Conservation (phyloP, 306 rosid genomes). For the Cotoneaster glaucophyllus region DNA sequence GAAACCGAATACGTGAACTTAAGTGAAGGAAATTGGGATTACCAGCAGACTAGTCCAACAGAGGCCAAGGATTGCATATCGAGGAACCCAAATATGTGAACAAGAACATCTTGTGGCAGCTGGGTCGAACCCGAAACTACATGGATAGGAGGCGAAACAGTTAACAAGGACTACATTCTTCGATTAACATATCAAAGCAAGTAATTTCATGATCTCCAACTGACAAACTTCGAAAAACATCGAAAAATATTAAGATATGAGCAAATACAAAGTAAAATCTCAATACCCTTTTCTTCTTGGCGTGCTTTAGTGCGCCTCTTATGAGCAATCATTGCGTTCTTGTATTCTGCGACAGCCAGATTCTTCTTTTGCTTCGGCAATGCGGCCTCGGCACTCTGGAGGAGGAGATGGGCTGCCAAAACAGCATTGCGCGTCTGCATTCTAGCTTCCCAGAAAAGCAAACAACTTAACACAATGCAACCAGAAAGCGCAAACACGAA, state of each 20-base stretch:
- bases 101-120: slow-evolving; percentile 64
- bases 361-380: slow-evolving; percentile 77
- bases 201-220: background rate
- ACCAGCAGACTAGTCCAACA: slow-evolving; percentile 63
- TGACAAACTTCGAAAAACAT: background rate
- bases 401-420: slow-evolving; percentile 56
- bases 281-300: slow-evolving; percentile 51
- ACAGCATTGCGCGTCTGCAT: slow-evolving; percentile 59
- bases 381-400: slow-evolving; percentile 59
- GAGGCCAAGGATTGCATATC: slow-evolving; percentile 62
- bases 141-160: background rate
- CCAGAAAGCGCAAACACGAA: background rate
- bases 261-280: background rate
- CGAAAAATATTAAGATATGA: background rate
- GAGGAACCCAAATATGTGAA: slow-evolving; percentile 60
- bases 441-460: slow-evolving; percentile 28
- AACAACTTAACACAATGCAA: background rate
- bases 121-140: slow-evolving; percentile 42
- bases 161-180: background rate
- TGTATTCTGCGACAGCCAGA: slow-evolving; percentile 58
- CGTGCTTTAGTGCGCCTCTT: slow-evolving; percentile 57
- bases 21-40: slow-evolving; percentile 16
- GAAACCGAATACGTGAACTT: background rate
- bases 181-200: background rate
- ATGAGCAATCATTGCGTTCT: slow-evolving; percentile 69